phyloP scores from a whole-genome alignment of 352 stramenopile species.

The Pythium phragmiticola region DNA sequence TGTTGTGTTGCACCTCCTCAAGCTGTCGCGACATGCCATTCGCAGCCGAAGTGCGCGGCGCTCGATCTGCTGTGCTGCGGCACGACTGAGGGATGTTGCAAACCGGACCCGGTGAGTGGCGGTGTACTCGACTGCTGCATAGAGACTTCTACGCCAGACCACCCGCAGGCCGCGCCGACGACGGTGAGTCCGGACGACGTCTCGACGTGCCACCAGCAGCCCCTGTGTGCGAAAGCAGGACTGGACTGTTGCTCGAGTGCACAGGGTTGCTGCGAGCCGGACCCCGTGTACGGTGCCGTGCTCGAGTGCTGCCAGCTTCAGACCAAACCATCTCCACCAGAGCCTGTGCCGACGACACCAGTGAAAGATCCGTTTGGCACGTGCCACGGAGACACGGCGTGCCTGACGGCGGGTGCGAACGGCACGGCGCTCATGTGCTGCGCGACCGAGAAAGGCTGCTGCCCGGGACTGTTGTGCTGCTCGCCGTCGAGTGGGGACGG shows the following conservation, averaged over 20 bases:
- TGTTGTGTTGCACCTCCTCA: constrained; percentile 31
- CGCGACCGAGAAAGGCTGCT: constrained; percentile 28
- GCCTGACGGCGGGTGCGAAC: constrained; percentile 10
- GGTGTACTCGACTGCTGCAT: constrained; percentile 46
- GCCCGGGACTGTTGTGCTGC: constrained; percentile 34
- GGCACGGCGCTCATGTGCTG: constrained; percentile 34
- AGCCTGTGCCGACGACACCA: constrained; percentile 18
- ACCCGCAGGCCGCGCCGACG: constrained; percentile 3
- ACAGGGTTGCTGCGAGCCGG: constrained; percentile 38
- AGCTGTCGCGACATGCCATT: constrained; percentile 26
- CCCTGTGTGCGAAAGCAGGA: constrained; percentile 31
- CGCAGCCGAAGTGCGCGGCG: constrained; percentile 37
- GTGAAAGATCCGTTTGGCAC: constrained; percentile 11
- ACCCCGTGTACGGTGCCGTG: constrained; percentile 26
- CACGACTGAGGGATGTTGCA: constrained; percentile 42
- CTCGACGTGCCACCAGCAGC: constrained; percentile 34
- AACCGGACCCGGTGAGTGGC: constrained; percentile 27
- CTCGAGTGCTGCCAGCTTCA: constrained; percentile 33
- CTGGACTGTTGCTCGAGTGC: constrained; percentile 37
- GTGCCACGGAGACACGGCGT: constrained; percentile 14
- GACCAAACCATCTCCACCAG: neutral
- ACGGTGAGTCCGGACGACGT: constrained; percentile 11
- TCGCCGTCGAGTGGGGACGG: constrained; percentile 21
- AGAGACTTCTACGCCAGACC: neutral
- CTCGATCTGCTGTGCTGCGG: constrained; percentile 49